Evolutionary conservation across 73 alveolate genomes (phyloP), one percentile per base, ranked within the genome.

Genomic region (Paraurostyla sp.): DNA sequence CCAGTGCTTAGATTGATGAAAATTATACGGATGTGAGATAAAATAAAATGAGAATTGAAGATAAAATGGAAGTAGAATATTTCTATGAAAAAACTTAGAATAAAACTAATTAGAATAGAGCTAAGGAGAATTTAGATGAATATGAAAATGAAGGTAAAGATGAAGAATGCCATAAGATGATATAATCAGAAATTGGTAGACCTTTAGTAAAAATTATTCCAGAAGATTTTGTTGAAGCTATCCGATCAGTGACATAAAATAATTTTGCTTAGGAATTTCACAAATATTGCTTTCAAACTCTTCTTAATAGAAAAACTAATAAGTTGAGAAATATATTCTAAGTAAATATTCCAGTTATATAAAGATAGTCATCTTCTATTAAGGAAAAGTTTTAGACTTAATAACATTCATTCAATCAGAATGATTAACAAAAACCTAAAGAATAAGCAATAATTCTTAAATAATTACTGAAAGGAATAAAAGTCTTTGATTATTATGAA

Each of bases 261-360:
- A 85, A 84, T 41, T 57, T 30, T 76, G 93, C 87, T 51, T 29
- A 73, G 46, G 86, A 73, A 38, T 73, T 73, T 48, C 86, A 73
- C 46, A 73, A 46, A 29, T 73, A 73, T 30, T 73, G 86, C 71
- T 73, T 73, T 45, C 32, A 73, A 73, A 73, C 86, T 27, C 35
- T 73, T 45, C 42, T 73, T 11, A 48, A 73, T 2, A 42, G 29
- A 13, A 73, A 73, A 27, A 43, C 50, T 16, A 43, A 38, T 20
- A 49, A 43, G 46, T 15, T 23, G 3, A 15, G 86, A 43, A 73
- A 73, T 32, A 73, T 73, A 20, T 73, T 32, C 27, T 7, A 4
- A 18, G 23, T 45, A 29, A 49, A 73, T 45, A 43, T 73, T 25
- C 86, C 86, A 11, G 58, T 35, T 36, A 38, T 18, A 2, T 38